Percentiles rank a stretch among this genome's conserved stretches.
Conservation (phyloP, 1,284 basidiomycete species). For the Fomitiporia mediterranea region DNA sequence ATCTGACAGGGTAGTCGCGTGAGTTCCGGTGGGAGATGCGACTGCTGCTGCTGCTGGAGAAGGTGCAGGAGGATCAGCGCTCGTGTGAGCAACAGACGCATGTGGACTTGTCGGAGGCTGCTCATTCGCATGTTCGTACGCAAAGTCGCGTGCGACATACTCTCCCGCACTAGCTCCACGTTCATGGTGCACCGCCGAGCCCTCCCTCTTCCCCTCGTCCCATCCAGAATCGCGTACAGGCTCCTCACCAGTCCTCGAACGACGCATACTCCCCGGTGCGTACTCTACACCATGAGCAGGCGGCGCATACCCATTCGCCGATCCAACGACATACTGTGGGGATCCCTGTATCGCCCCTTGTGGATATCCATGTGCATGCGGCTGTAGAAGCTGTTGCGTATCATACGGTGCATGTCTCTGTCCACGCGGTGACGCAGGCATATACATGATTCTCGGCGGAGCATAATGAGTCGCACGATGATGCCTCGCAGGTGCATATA, state of each 20-base stretch:
- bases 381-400: not conserved
- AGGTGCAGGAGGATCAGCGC: not conserved
- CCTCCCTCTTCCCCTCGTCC: not conserved
- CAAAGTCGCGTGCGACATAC: not conserved
- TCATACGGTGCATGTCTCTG: slow-evolving; percentile 29
- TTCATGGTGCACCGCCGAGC: not conserved
- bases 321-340: slow-evolving; percentile 32
- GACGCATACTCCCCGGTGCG: slow-evolving; percentile 6
- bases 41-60: not conserved
- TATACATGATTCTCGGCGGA: slow-evolving; percentile 45
- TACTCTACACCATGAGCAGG: not conserved
- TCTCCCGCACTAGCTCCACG: not conserved
- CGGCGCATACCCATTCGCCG: not conserved
- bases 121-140: not conserved
- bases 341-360: too few species aligned
- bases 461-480: slow-evolving; percentile 39
- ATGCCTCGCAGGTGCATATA: slow-evolving; percentile 47
- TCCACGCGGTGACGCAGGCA: slow-evolving; percentile 34
- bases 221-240: not conserved
- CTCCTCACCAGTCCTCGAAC: slow-evolving; percentile 4
- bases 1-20: not conserved
- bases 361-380: slow-evolving; percentile 48
- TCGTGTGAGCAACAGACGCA: too few species aligned
- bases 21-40: not conserved
- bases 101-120: not conserved